Base-by-base conservation (phyloP, 169 alveolate species). In the Plasmodium vinckei region DNA sequence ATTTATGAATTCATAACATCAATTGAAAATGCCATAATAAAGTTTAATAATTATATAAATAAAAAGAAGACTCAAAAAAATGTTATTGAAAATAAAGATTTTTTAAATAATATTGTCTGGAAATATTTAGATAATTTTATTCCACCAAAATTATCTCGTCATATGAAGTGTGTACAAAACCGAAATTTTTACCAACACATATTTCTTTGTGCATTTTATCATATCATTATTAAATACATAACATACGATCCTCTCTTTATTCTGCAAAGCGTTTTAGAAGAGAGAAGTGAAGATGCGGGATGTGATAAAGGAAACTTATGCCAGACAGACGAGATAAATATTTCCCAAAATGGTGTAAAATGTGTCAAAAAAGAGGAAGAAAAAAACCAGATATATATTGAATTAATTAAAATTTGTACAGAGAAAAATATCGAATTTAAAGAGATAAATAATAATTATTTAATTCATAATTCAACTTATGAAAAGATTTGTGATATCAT, bases 171-270 rank as follows among this genome's bases (percentile, higher is more conserved):
- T 49, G 5, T 17, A 21, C 63, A 64, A 47, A 77, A 77, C 53
- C 63, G 47, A 12, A 63, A 49, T 1, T 77, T 77, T 39, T 77
- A 77, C 47, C 77, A 77, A 51, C 33, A 77, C 6, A 21, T 77
- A 47, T 77, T 77, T 64, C 39, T 77, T 5, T 77, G 88, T 44
- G 57, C 77, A n/a, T 77, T 63, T 64, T 77, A 77, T 59, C 88
- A 77, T 63, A 21, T 77, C 7, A 51, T 77, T 46, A 46, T 51
- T 49, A 77, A 77, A 39, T 77, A 63, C 42, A 59, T 77, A 15
- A 25, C 46, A 25, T 46, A 54, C 19, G 88, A 77, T 10, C 88
- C 77, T 0, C 21, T 77, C 15, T 77, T 77, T 69, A 5, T 9
- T 47, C 15, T 63, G 9, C 79, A 77, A 23, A 75, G 54, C 5